These are phyloP conservation scores for Populus hybrid DNA, from an alignment of 441 rosid species.

Conservation along the genomic window DNA sequence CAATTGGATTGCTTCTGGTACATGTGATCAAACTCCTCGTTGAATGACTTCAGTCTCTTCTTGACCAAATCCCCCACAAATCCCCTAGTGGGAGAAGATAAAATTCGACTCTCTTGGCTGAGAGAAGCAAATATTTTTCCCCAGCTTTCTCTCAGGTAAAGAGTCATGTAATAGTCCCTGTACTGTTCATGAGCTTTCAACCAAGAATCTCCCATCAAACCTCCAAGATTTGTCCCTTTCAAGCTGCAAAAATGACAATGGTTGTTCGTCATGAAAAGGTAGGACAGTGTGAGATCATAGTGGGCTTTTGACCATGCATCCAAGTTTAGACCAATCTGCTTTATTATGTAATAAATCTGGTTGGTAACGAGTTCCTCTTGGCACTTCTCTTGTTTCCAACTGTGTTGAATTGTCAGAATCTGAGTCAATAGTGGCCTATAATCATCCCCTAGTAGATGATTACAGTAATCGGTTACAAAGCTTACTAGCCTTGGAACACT, in stretches of 20 bases:
- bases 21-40: slow-evolving; percentile 49
- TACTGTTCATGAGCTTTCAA: slow-evolving; percentile 59
- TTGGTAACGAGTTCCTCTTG: slow-evolving; percentile 42
- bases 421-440: slow-evolving; percentile 54
- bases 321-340: slow-evolving; percentile 60
- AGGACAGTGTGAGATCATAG: slow-evolving; percentile 40
- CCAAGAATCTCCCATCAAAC: slow-evolving; percentile 80
- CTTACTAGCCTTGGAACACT: slow-evolving; percentile 60
- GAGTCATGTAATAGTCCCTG: slow-evolving; percentile 56
- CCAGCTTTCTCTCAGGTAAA: slow-evolving; percentile 68
- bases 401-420: slow-evolving; percentile 50
- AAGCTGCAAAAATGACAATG: slow-evolving; percentile 59
- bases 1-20: slow-evolving; percentile 59
- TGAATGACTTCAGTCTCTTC: slow-evolving; percentile 44
- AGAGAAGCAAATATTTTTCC: slow-evolving; percentile 41
- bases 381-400: slow-evolving; percentile 60
- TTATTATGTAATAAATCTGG: slow-evolving; percentile 47
- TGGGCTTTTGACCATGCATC: slow-evolving; percentile 68
- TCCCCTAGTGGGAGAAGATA: slow-evolving; percentile 22
- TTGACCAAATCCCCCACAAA: slow-evolving; percentile 24
- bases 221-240: slow-evolving; percentile 55
- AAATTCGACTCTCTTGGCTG: slow-evolving; percentile 23
- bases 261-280: slow-evolving; percentile 83
- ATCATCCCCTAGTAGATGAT: slow-evolving; percentile 45
- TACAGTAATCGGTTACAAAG: slow-evolving; percentile 66